phyloP scores from a whole-genome alignment of 768 basidiomycete species.

The Lyophyllum decastes region DNA sequence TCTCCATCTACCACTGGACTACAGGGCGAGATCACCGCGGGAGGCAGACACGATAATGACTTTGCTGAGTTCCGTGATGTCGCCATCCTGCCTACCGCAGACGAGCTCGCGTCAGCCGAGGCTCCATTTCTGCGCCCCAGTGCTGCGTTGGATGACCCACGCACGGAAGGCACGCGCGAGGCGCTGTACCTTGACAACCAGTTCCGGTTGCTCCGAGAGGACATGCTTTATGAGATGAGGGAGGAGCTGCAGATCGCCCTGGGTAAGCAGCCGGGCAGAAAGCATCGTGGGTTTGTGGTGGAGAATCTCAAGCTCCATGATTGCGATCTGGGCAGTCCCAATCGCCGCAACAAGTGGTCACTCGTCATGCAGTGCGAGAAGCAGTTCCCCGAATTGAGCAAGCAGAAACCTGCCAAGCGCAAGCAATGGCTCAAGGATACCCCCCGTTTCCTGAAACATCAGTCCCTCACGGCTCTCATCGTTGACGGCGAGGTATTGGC shows the following conservation, averaged over 20 bases:
- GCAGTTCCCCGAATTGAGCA: conserved; percentile 39
- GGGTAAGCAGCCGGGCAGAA: conserved; percentile 36
- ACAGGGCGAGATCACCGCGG: conserved; percentile 39
- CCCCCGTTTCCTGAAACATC: conserved; percentile 48
- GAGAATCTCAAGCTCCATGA: conserved; percentile 36
- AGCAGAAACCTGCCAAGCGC: conserved; percentile 30
- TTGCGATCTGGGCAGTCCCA: conserved; percentile 30
- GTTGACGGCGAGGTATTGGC: conserved; percentile 48
- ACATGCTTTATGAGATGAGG: conserved; percentile 23
- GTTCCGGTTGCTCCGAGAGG: conserved; percentile 13
- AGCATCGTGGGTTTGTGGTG: conserved; percentile 34
- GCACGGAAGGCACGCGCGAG: conserved; percentile 42
- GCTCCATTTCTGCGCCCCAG: conserved; percentile 51
- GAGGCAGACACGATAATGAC: conserved; percentile 74
- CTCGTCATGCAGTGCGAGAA: conserved; percentile 36
- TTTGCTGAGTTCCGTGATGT: conserved; percentile 60
- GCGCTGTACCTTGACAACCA: conserved; percentile 13
- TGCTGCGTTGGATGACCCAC: conserved; percentile 44
- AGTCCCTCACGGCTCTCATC: conserved; percentile 55
- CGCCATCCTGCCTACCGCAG: conserved; percentile 62
- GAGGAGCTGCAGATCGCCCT: conserved; percentile 52
- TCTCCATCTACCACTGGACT: conserved; percentile 17
- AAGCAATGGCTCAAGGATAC: conserved; percentile 39
- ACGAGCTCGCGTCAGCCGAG: conserved; percentile 50
- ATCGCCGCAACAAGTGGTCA: conserved; percentile 36